Conservation (phyloP, 805 yeast species). For the Barnettozyma sucrosica region DNA sequence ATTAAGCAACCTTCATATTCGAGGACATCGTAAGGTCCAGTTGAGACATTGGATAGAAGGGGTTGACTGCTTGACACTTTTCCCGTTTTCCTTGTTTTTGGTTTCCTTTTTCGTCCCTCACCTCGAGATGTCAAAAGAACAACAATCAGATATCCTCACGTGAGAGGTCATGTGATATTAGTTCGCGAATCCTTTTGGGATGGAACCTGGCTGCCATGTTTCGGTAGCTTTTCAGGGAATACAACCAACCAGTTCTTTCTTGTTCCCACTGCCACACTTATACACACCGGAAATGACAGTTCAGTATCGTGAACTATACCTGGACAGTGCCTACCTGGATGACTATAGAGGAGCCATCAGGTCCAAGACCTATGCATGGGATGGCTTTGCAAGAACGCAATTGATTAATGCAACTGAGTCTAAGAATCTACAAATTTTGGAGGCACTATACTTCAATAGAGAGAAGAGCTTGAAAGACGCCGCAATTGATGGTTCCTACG, state of each 20-base stretch:
- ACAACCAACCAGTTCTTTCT: slow-evolving; percentile 2
- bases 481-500: slow-evolving; percentile 33
- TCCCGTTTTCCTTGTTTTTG: not conserved
- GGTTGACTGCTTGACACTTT: not conserved
- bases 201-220: not conserved
- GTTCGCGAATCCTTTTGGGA: not conserved
- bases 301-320: slow-evolving; percentile 27
- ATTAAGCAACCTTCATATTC: too few relatives aligned
- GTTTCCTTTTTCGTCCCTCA: not conserved
- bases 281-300: slow-evolving; percentile 3
- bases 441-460: slow-evolving; percentile 25
- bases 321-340: slow-evolving; percentile 62
- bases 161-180: not conserved
- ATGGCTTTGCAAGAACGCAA: slow-evolving; percentile 73
- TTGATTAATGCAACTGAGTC: slow-evolving; percentile 67
- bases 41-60: not conserved
- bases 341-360: slow-evolving; percentile 65
- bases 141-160: not conserved
- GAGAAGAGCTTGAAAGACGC: slow-evolving; percentile 34
- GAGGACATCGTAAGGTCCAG: not conserved
- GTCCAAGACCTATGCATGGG: slow-evolving; percentile 87
- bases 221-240: not conserved
- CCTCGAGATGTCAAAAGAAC: not conserved
- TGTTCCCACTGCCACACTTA: not conserved
- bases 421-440: slow-evolving; percentile 30